Percentiles rank a stretch among this genome's conserved stretches.
These are phyloP conservation scores for Aspergillus latus DNA, from an alignment of 2,329 filamentous ascomycete genomes.

Conservation along the genomic window DNA sequence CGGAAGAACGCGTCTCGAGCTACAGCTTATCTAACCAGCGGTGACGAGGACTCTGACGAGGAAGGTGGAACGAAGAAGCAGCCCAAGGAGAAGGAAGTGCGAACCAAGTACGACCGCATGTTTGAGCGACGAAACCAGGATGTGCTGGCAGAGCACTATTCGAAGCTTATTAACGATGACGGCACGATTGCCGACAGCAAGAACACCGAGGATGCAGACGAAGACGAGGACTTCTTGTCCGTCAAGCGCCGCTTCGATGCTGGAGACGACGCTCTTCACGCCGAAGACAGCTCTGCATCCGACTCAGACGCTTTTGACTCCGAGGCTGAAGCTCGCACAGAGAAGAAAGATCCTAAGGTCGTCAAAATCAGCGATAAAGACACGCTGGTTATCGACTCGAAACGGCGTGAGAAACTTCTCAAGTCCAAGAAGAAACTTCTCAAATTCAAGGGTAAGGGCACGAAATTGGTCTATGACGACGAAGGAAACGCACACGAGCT, in stretches of 20 bases:
- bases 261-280: constrained; percentile 57
- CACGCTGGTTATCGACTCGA: constrained; percentile 83
- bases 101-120: constrained; percentile 97
- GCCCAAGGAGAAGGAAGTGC: constrained; percentile 63
- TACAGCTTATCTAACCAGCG: constrained; percentile 60
- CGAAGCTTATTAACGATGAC: constrained; percentile 72
- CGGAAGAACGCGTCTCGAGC: constrained; percentile 81
- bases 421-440: constrained; percentile 91
- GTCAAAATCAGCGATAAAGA: constrained; percentile 61
- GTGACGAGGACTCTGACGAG: constrained; percentile 49
- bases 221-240: constrained; percentile 78
- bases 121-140: constrained; percentile 96
- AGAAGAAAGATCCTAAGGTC: constrained; percentile 43
- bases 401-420: constrained; percentile 92
- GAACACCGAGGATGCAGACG: constrained; percentile 58
- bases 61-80: constrained; percentile 54
- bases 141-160: constrained; percentile 89
- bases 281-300: constrained; percentile 20
- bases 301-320: constrained; percentile 43
- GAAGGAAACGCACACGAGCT: constrained; percentile 81
- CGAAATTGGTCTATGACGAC: constrained; percentile 87
- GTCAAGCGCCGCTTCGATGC: constrained; percentile 85
- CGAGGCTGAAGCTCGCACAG: constrained; percentile 30
- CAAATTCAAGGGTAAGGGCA: constrained; percentile 83
- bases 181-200: constrained; percentile 44